Percentiles rank a stretch among this genome's conserved stretches.
phyloP scores from a whole-genome alignment of 345 rosid species.

The Sisymbrium altissimum region DNA sequence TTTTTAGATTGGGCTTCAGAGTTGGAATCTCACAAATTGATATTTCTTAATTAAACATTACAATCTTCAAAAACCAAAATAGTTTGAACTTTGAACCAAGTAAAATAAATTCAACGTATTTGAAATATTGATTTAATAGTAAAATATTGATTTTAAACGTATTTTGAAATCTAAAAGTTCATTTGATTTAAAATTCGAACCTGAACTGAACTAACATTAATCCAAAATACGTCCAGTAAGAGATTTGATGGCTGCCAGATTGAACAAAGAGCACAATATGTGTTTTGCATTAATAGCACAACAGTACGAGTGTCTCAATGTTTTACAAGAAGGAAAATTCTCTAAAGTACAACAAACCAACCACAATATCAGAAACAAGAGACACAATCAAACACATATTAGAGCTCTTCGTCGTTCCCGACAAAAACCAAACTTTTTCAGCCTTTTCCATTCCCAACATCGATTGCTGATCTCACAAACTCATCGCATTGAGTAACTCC shows the following conservation, averaged over 20 bases:
- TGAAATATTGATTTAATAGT: too few relatives aligned
- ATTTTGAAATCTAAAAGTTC: too few relatives aligned
- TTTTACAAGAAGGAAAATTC: slow-evolving; percentile 8
- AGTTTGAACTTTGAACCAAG: too few relatives aligned
- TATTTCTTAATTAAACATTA: background rate
- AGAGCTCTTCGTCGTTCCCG: slow-evolving; percentile 10
- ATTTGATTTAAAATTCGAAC: too few relatives aligned
- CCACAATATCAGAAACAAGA: slow-evolving; percentile 9
- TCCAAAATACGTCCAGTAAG: too few relatives aligned
- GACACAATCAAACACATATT: background rate
- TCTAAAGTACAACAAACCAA: slow-evolving; percentile 8
- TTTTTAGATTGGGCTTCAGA: background rate
- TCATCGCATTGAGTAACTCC: slow-evolving; percentile 67
- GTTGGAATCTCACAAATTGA: background rate
- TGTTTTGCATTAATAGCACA: slow-evolving; percentile 16
- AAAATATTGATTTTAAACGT: too few relatives aligned
- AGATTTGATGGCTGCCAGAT: background rate
- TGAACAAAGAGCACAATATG: slow-evolving; percentile 24
- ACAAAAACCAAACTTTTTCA: slow-evolving; percentile 27
- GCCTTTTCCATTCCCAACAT: slow-evolving; percentile 62
- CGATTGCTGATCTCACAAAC: slow-evolving; percentile 69
- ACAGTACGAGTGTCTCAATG: background rate
- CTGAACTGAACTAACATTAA: too few relatives aligned
- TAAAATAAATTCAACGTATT: too few relatives aligned
- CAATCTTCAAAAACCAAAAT: too few relatives aligned